phyloP scores from a whole-genome alignment of 2,329 filamentous ascomycete species.

The Hypoxylon sp. region DNA sequence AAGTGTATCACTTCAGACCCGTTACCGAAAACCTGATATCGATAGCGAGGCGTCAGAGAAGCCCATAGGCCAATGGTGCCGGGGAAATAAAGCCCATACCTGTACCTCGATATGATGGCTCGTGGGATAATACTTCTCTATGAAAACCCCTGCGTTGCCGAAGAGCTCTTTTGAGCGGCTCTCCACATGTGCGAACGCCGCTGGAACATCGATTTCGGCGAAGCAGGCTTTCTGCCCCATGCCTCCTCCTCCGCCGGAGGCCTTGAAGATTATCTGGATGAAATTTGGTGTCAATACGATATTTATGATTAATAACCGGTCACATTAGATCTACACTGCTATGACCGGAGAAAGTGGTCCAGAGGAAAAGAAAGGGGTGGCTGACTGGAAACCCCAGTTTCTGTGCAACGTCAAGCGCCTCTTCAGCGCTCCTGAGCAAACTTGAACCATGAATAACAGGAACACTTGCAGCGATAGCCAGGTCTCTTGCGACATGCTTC shows the following conservation, averaged over 20 bases:
- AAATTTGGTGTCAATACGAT: constrained; percentile 2
- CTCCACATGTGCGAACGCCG: constrained; percentile 68
- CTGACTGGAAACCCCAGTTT: constrained; percentile 58
- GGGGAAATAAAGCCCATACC: constrained; percentile 15
- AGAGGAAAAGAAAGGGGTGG: not conserved
- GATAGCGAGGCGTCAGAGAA: not conserved
- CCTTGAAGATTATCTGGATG: constrained; percentile 65
- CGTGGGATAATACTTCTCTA: constrained; percentile 73
- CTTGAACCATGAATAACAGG: constrained; percentile 55
- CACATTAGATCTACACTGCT: not conserved
- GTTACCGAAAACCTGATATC: constrained; percentile 69
- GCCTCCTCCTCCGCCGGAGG: constrained; percentile 73
- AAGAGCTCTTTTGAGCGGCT: constrained; percentile 71
- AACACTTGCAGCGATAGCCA: constrained; percentile 58
- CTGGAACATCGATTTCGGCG: constrained; percentile 64
- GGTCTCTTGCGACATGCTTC: constrained; percentile 45
- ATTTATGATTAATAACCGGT: not conserved
- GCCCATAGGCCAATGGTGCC: no score
- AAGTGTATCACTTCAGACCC: constrained; percentile 70
- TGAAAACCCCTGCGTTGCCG: constrained; percentile 72
- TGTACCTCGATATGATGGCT: constrained; percentile 79
- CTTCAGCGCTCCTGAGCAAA: constrained; percentile 51
- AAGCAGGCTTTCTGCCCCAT: constrained; percentile 73
- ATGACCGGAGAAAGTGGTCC: not conserved
- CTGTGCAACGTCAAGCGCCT: constrained; percentile 65